Percentiles rank a stretch among this genome's conserved stretches.
phyloP scores from a whole-genome alignment of 2,329 filamentous ascomycete species.

The Pseudogymnoascus sp. region DNA sequence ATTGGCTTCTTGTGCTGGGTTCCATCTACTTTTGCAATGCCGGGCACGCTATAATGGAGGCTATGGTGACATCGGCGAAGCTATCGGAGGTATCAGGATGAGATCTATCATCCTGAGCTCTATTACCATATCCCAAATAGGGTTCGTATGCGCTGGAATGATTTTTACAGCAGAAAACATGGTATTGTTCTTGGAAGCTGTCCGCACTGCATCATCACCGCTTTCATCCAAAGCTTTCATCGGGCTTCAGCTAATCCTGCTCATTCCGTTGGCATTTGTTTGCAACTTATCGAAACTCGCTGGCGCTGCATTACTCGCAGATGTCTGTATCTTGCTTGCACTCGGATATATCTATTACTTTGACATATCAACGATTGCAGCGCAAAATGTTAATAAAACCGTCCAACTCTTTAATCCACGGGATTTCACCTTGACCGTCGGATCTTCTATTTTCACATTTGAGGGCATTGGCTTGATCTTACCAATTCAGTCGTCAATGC shows the following conservation, averaged over 20 bases:
- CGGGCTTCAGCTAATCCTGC: constrained; percentile 88
- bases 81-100: constrained; percentile 90
- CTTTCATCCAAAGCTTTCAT: constrained; percentile 88
- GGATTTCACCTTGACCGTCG: constrained; percentile 95
- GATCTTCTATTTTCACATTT: constrained; percentile 94
- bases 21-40: constrained; percentile 84
- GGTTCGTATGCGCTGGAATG: constrained; percentile 90
- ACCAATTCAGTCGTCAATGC: constrained; percentile 96
- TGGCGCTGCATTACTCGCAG: constrained; percentile 86
- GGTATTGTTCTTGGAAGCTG: constrained; percentile 87
- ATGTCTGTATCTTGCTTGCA: constrained; percentile 88
- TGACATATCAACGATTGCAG: constrained; percentile 75
- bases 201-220: constrained; percentile 72
- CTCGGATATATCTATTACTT: constrained; percentile 94
- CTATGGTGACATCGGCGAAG: constrained; percentile 92
- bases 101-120: constrained; percentile 78
- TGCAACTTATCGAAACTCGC: constrained; percentile 96
- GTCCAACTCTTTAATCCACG: constrained; percentile 84
- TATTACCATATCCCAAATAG: constrained; percentile 90
- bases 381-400: constrained; percentile 67
- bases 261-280: constrained; percentile 86
- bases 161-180: constrained; percentile 95
- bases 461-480: constrained; percentile 97
- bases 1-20: constrained; percentile 89
- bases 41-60: constrained; percentile 83